Evolutionary conservation across 75 land plant species (phyloP).

Genomic region (Larix kaempferi): DNA sequence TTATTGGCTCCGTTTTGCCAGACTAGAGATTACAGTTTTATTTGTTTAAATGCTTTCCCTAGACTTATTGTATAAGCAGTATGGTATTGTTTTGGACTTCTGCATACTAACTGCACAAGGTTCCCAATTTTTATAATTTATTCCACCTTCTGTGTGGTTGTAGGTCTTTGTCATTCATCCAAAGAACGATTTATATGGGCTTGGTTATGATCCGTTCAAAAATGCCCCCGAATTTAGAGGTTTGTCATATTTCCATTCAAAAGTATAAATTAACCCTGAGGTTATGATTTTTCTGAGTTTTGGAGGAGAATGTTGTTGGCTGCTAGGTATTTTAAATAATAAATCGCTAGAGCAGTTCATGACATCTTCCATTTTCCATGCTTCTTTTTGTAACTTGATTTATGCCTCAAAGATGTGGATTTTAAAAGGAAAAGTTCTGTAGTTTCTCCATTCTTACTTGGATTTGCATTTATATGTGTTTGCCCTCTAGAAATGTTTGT

Average conservation of each 20-base stretch:
- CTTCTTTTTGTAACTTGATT: background rate
- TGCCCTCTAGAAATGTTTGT: background rate
- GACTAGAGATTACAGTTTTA: background rate
- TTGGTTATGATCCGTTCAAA: slow-evolving; percentile 91
- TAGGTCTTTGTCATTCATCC: slow-evolving; percentile 75
- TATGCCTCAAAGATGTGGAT: background rate
- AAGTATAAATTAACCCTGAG: background rate
- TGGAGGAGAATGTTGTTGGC: background rate
- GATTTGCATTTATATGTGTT: background rate
- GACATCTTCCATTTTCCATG: too few relatives aligned
- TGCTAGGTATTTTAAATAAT: background rate
- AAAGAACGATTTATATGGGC: slow-evolving; percentile 83
- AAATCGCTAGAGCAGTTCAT: background rate
- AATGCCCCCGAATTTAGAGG: slow-evolving; percentile 96
- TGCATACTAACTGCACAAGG: background rate
- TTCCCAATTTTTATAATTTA: background rate
- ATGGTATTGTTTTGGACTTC: background rate
- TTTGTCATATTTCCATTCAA: slow-evolving; percentile 14
- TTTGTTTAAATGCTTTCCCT: background rate
- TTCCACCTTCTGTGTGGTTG: slow-evolving; percentile 1
- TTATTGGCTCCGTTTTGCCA: background rate
- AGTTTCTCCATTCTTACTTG: background rate
- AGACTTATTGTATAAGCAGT: background rate
- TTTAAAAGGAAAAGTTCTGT: background rate
- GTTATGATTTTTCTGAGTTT: background rate